Evolutionary conservation across 129 eudicot genomes (phyloP).

Genomic region (Pulicaria dysenterica): DNA sequence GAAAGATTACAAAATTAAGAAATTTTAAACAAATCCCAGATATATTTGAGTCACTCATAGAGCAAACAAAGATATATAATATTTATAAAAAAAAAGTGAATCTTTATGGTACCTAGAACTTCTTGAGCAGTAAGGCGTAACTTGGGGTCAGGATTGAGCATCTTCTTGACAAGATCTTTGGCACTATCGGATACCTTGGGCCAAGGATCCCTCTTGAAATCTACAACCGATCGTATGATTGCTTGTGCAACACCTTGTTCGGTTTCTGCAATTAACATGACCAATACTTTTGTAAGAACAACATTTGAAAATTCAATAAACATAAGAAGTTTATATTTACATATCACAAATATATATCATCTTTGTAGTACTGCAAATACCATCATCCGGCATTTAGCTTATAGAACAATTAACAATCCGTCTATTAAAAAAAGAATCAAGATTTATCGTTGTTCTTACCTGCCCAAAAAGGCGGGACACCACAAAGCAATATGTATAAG

Average conservation of each 20-base stretch:
- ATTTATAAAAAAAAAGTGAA: not conserved
- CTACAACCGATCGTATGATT: slow-evolving; percentile 70
- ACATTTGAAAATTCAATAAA: not conserved
- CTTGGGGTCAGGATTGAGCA: slow-evolving; percentile 85
- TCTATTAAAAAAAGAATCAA: not conserved
- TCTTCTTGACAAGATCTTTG: slow-evolving; percentile 74
- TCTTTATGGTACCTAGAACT: slow-evolving; percentile 55
- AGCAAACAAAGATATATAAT: not conserved
- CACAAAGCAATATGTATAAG: slow-evolving; percentile 79
- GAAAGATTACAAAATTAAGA: not conserved
- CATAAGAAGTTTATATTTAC: not conserved
- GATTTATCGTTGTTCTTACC: slow-evolving; percentile 19
- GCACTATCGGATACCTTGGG: slow-evolving; percentile 82
- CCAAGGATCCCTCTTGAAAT: slow-evolving; percentile 86
- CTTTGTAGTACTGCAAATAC: not conserved
- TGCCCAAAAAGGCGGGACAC: slow-evolving; percentile 92
- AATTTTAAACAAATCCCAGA: not conserved
- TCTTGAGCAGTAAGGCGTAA: slow-evolving; percentile 75
- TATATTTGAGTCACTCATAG: not conserved
- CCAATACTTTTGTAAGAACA: not conserved
- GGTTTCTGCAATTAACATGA: slow-evolving; percentile 47
- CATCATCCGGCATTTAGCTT: not conserved
- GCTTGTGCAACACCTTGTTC: slow-evolving; percentile 94
- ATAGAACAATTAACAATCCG: not conserved
- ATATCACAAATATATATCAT: not conserved